These are phyloP conservation scores for Aspergillus fischeri DNA, from an alignment of 2,329 filamentous ascomycete species.

Conservation along the genomic window DNA sequence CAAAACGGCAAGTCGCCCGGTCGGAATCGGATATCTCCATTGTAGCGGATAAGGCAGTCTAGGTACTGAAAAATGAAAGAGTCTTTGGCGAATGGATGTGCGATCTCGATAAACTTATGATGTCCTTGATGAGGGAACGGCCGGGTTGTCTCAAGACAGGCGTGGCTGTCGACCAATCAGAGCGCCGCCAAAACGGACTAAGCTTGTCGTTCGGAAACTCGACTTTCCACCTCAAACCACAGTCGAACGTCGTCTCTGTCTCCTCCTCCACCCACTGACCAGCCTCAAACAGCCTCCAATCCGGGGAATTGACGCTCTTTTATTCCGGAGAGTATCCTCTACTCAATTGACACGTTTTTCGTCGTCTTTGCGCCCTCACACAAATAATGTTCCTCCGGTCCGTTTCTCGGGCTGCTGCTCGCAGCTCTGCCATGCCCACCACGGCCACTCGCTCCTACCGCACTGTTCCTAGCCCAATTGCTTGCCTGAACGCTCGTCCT, in stretches of 20 bases:
- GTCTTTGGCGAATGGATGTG: not conserved
- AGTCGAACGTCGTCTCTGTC: constrained; percentile 30
- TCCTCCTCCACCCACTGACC: constrained; percentile 29
- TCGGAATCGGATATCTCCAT: not conserved
- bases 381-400: constrained; percentile 47
- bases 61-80: not conserved
- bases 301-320: constrained; percentile 22
- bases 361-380: constrained; percentile 24
- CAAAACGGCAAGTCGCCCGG: not conserved
- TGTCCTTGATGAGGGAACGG: constrained; percentile 14
- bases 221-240: constrained; percentile 40
- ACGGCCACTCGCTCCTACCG: constrained; percentile 31
- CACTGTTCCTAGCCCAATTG: constrained; percentile 29
- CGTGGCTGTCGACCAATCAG: constrained; percentile 31
- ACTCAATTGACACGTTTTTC: constrained; percentile 26
- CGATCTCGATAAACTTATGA: constrained; percentile 9
- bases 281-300: constrained; percentile 18
- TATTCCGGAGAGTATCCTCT: constrained; percentile 15
- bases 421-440: constrained; percentile 37
- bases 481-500: constrained; percentile 35
- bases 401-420: constrained; percentile 42
- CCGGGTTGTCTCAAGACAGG: constrained; percentile 10
- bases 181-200: constrained; percentile 29
- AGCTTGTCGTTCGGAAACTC: constrained; percentile 33
- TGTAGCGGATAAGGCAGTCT: not conserved